These are phyloP conservation scores for Pseudoperonospora humuli DNA, from an alignment of 352 stramenopile genomes.

Conservation along the genomic window DNA sequence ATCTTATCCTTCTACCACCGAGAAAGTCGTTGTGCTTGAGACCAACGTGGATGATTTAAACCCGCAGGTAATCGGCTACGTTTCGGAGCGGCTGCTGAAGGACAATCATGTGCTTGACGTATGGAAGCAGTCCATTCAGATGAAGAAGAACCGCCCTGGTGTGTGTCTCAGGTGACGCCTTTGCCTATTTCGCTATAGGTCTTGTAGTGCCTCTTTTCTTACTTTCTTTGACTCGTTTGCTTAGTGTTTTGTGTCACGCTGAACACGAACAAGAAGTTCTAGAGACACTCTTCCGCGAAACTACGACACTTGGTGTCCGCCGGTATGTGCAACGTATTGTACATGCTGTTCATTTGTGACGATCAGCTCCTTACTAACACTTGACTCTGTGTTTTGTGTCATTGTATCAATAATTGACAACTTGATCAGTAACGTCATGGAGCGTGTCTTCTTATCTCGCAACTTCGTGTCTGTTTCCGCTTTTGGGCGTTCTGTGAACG, in stretches of 20 bases:
- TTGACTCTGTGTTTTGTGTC: constrained; percentile 1
- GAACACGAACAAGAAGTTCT: constrained; percentile 51
- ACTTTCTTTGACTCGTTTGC: not conserved
- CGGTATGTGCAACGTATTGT: constrained; percentile 28
- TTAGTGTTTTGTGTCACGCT: constrained; percentile 65
- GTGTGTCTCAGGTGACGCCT: constrained; percentile 58
- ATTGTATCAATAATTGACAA: constrained; percentile 14
- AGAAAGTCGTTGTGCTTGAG: constrained; percentile 76
- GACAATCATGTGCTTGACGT: constrained; percentile 69
- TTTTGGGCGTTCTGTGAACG: constrained; percentile 36
- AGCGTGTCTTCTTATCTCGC: constrained; percentile 45
- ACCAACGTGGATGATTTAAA: constrained; percentile 90
- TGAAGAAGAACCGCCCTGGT: constrained; percentile 88
- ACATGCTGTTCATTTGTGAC: not conserved
- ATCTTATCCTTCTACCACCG: constrained; percentile 13
- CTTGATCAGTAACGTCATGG: constrained; percentile 41
- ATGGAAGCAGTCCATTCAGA: constrained; percentile 84
- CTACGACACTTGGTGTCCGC: constrained; percentile 84
- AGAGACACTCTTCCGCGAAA: constrained; percentile 70
- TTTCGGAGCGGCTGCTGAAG: constrained; percentile 63
- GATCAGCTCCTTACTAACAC: constrained; percentile 13
- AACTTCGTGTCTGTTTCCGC: constrained; percentile 41
- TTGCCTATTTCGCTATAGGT: not conserved
- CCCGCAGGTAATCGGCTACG: constrained; percentile 71
- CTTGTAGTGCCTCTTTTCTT: not conserved